Percentiles rank a stretch among this genome's conserved stretches.
Evolutionary conservation across 441 rosid species (phyloP).

Genomic region (Theobroma grandiflorum): DNA sequence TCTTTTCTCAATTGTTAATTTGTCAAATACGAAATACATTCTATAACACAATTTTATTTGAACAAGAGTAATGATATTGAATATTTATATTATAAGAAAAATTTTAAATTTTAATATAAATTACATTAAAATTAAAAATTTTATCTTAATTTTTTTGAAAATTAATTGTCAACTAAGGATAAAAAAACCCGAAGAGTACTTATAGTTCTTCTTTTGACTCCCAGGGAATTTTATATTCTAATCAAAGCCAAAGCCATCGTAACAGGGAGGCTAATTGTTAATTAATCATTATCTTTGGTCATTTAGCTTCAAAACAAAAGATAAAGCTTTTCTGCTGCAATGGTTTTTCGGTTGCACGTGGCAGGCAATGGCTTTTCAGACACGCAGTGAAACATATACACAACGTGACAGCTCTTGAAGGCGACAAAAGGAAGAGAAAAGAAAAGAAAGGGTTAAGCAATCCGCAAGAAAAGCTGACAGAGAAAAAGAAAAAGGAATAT

Average conservation of each 20-base stretch:
- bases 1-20: no score
- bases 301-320: background rate
- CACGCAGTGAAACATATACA: background rate
- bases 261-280: background rate
- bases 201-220: background rate
- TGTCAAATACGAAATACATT: no score
- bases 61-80: no score
- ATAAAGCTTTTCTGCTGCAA: background rate
- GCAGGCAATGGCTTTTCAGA: background rate
- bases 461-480: background rate
- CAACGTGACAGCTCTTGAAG: background rate
- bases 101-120: no score
- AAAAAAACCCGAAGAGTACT: no score
- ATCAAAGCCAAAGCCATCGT: background rate
- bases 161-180: no score
- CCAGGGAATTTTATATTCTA: background rate
- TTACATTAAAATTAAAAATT: no score
- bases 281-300: background rate
- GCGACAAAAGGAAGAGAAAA: background rate
- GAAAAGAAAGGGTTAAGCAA: background rate
- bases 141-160: no score
- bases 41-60: no score
- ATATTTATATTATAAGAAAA: no score
- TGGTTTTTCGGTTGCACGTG: constrained; percentile 18
- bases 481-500: background rate